Evolutionary conservation across 1,139 yeast genomes (phyloP), one percentile per base, ranked within the genome.

Genomic region (Chernovozyma aurita): DNA sequence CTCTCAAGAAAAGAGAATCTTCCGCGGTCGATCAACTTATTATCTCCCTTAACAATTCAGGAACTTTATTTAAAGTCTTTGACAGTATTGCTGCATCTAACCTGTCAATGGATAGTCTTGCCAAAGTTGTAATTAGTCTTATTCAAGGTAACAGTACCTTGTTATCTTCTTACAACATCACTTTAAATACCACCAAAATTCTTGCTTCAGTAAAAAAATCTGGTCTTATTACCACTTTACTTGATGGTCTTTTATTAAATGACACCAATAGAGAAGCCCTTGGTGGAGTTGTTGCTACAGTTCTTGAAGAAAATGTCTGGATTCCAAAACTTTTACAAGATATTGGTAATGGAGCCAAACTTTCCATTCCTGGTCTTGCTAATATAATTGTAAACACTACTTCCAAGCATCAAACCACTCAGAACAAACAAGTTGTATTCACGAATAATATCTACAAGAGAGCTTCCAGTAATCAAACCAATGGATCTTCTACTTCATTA

Each of bases 401-500:
- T 18, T 55, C 61, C 35, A 52, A 57, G 45, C 52, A 43, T 36
- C 55, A 42, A 6, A 17, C 13, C 4, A 13, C 13, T 6, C 21
- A n/a, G 14, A 7, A 9, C 4, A 24, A 31, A 18, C 38, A 47
- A 38, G 22, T 4, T 8, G 31, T 34, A 7, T 24, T 30, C 14
- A n/a, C 38, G 17, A 42, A 53, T 38, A 43, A 31, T 18, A 43
- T 40, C 12, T 35, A 36, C 21, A 41, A 38, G 22, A 37, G 42
- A 18, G 40, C 42, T 18, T 33, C 36, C 29, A n/a, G n/a, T n/a
- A n/a, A n/a, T n/a, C n/a, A n/a, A n/a, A 44, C 44, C 37, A 39
- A 49, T 22, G 74, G 74, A 3, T 57, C 70, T 9, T 63, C 70
- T 2, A 46, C 47, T 30, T 43, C 52, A 4, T 68, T 70, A 40